Evolutionary conservation across 2,329 filamentous ascomycete species (phyloP).

Genomic region (Diaporthe ampelina): DNA sequence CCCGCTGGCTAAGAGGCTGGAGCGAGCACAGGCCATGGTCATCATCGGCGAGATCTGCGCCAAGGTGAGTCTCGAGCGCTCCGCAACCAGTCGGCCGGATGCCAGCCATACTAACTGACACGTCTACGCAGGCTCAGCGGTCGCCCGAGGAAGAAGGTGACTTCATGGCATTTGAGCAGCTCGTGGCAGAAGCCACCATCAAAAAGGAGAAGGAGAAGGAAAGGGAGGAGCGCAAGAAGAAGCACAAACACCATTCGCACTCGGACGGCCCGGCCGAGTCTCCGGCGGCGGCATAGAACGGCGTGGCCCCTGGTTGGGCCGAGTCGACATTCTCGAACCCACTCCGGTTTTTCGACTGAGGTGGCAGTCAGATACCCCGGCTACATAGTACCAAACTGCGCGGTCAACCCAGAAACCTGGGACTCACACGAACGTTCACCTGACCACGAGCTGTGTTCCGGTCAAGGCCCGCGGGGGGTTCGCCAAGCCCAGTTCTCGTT

Average conservation of each 20-base stretch:
- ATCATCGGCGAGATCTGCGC: slow-evolving; percentile 90
- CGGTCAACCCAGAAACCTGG: background rate
- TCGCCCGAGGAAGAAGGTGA: slow-evolving; percentile 97
- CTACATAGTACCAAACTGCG: too few species aligned
- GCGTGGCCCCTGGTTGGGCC: too few species aligned
- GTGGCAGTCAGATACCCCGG: too few species aligned
- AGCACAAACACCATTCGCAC: slow-evolving; percentile 40
- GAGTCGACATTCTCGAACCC: too few species aligned
- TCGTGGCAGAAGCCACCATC: slow-evolving; percentile 94
- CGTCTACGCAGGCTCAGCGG: slow-evolving; percentile 77
- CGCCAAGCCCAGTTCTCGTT: background rate
- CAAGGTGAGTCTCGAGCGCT: slow-evolving; percentile 71
- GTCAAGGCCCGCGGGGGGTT: background rate
- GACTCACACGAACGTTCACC: background rate
- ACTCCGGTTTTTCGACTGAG: too few species aligned
- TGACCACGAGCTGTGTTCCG: background rate
- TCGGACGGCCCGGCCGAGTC: slow-evolving; percentile 31
- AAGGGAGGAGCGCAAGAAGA: slow-evolving; percentile 66
- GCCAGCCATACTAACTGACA: slow-evolving; percentile 39
- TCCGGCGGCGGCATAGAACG: slow-evolving; percentile 13
- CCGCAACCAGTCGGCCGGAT: background rate
- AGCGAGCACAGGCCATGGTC: slow-evolving; percentile 90
- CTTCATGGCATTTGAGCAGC: slow-evolving; percentile 98
- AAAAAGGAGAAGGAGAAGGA: slow-evolving; percentile 90
- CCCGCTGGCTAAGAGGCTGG: slow-evolving; percentile 84